Evolutionary conservation across 306 rosid species (phyloP), one percentile per base, ranked within the genome.

Genomic region (Dicorynia guianensis): DNA sequence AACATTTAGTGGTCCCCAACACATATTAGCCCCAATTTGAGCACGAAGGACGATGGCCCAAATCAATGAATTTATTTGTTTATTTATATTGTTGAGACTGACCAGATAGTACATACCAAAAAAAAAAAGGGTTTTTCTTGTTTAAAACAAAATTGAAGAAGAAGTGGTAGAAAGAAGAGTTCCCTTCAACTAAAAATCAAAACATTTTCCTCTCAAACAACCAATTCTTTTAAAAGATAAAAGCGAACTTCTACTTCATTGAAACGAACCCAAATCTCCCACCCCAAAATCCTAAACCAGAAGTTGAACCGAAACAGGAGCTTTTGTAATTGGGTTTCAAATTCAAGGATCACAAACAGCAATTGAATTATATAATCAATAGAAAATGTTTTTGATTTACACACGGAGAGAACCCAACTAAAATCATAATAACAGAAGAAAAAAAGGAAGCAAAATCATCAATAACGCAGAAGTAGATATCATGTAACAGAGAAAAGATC

Each of bases 1-100:
- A 79, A 59, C 54, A 46, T 72, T 75, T 15, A 61, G 84, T 84
- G 89, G 87, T 85, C 89, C 87, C 79, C 34, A 34, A 34, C 35
- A 77, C 40, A 68, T 52, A 58, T 69, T 66, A 40, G 54, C 74
- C 73, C 60, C 79, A 78, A 49, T 34, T 74, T 75, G 49, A 56
- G 67, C 82, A 54, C 68, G 17, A 33, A 72, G 12, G 43, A 82
- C 50, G 11, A 50, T 67, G 69, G 3, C 79, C 50, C 60, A 48
- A 38, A 78, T 55, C 56, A 56, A 46, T 9, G 52, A 30, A 25
- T 34, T 53, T 7, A 5, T 25, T 25, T 25, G 2, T 25, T 25
- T 25, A 25, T 25, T 25, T n/a, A n/a, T n/a, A n/a, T n/a, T 2
- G 30, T 25, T 25, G 30, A 36, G 46, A 48, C 6, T 19, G 20